A percentile compares a stretch with the other conserved stretches of the same genome.
Evolutionary conservation across 768 basidiomycete genomes (phyloP).

Genomic region (Lactarius akahatsu): DNA sequence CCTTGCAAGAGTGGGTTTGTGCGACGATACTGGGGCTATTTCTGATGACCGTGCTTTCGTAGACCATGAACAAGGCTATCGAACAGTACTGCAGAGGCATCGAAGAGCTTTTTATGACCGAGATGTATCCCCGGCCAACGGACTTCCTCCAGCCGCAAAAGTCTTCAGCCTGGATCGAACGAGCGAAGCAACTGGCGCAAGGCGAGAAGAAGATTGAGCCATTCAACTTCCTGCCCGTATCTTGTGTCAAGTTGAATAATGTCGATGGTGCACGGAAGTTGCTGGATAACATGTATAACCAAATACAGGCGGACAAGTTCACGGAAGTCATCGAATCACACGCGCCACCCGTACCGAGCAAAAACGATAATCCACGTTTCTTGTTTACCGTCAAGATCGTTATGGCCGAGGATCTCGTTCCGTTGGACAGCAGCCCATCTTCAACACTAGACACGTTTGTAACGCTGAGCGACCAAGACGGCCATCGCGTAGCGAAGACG

Average conservation of each 20-base stretch:
- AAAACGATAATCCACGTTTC: slow-evolving; percentile 64
- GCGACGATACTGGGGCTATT: background rate
- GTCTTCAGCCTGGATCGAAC: slow-evolving; percentile 86
- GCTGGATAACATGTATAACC: slow-evolving; percentile 91
- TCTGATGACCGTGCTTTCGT: background rate
- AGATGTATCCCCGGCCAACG: slow-evolving; percentile 86
- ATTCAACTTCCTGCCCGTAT: slow-evolving; percentile 91
- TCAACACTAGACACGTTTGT: slow-evolving; percentile 89
- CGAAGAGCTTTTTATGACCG: slow-evolving; percentile 87
- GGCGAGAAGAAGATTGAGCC: slow-evolving; percentile 93
- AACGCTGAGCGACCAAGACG: slow-evolving; percentile 90
- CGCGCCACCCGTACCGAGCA: slow-evolving; percentile 71
- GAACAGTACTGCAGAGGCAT: slow-evolving; percentile 89
- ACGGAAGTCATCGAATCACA: slow-evolving; percentile 56
- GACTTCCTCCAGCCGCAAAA: slow-evolving; percentile 83
- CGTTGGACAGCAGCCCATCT: slow-evolving; percentile 72
- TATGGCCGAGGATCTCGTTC: slow-evolving; percentile 84
- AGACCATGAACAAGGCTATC: slow-evolving; percentile 90
- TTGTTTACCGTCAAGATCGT: slow-evolving; percentile 94
- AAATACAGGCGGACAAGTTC: slow-evolving; percentile 87
- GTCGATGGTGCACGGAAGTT: slow-evolving; percentile 88
- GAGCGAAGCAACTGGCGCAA: slow-evolving; percentile 71
- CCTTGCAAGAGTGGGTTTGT: slow-evolving; percentile 70
- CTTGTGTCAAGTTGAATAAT: slow-evolving; percentile 97
- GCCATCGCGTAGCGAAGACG: slow-evolving; percentile 88